A percentile compares a stretch with the other conserved stretches of the same genome.
phyloP scores from a whole-genome alignment of 371 early-diverging fungal genomes.

The Mucor velutinosus region DNA sequence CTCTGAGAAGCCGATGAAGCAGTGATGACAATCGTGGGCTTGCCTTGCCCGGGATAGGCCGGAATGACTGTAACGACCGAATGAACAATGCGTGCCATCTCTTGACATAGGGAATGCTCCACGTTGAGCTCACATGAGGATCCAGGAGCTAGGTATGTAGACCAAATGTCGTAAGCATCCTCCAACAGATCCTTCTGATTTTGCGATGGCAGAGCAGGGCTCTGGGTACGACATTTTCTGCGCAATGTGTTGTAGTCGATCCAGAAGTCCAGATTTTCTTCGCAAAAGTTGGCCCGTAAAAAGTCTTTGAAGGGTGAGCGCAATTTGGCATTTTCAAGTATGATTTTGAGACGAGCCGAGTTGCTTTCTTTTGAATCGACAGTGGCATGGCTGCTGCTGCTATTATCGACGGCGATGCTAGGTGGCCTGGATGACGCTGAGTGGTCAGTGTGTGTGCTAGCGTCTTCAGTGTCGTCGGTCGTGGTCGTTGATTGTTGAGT shows the following conservation, averaged over 20 bases:
- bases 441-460: not conserved
- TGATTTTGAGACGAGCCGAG: constrained; percentile 57
- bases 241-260: constrained; percentile 53
- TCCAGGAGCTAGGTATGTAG: constrained; percentile 61
- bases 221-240: constrained; percentile 41
- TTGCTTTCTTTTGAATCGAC: constrained; percentile 54
- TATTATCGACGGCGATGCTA: constrained; percentile 16
- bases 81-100: constrained; percentile 51
- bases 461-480: constrained; percentile 7
- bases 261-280: constrained; percentile 75
- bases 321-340: constrained; percentile 60
- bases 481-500: constrained; percentile 7
- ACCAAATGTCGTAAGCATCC: constrained; percentile 64
- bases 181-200: constrained; percentile 50
- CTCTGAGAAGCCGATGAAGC: constrained; percentile 43
- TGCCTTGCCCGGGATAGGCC: constrained; percentile 35
- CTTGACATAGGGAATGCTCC: constrained; percentile 50
- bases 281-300: constrained; percentile 67
- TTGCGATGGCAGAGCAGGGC: constrained; percentile 34
- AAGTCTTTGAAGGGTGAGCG: constrained; percentile 69
- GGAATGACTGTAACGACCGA: constrained; percentile 42
- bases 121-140: constrained; percentile 65
- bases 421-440: constrained; percentile 6
- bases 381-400: not conserved
- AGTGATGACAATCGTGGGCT: constrained; percentile 41